Evolutionary conservation across 1,139 yeast genomes (phyloP).

Genomic region (Barnettozyma hawaiiensis): DNA sequence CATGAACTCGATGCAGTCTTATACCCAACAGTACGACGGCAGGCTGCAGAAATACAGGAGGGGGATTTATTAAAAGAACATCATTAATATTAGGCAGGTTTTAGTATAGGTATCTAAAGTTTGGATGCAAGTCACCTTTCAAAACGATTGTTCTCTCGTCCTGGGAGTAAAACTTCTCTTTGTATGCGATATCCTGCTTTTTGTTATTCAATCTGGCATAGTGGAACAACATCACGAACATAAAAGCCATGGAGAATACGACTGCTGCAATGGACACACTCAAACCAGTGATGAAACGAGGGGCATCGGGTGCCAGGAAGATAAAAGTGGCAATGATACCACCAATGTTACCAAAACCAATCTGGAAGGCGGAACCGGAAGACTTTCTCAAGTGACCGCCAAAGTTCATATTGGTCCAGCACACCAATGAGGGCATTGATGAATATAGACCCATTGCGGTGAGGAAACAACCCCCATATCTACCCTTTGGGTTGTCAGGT

Average conservation of each 20-base stretch:
- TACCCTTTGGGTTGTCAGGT: slow-evolving; percentile 35
- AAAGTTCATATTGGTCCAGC: slow-evolving; percentile 57
- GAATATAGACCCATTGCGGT: slow-evolving; percentile 61
- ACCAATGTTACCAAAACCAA: slow-evolving; percentile 81
- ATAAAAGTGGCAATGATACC: slow-evolving; percentile 67
- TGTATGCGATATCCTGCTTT: slow-evolving; percentile 35
- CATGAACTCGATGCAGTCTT: no score
- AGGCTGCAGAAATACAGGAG: neutral
- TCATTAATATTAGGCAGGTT: neutral
- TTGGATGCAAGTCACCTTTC: slow-evolving; percentile 66
- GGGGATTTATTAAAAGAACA: neutral
- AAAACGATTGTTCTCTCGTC: slow-evolving; percentile 40
- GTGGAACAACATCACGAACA: slow-evolving; percentile 39
- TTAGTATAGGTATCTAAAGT: slow-evolving; percentile 43
- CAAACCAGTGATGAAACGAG: slow-evolving; percentile 32
- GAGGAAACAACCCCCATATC: slow-evolving; percentile 71
- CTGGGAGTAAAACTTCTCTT: slow-evolving; percentile 39
- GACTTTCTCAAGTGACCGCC: slow-evolving; percentile 69
- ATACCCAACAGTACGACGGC: no score
- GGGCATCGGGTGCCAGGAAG: slow-evolving; percentile 30
- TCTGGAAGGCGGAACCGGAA: slow-evolving; percentile 70
- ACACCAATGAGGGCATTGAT: slow-evolving; percentile 69
- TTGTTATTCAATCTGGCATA: slow-evolving; percentile 38
- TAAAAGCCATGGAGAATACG: slow-evolving; percentile 43
- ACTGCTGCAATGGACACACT: slow-evolving; percentile 50